Conservation (phyloP, 2,329 filamentous ascomycete genomes). For the Ceratocystis ficicola region DNA sequence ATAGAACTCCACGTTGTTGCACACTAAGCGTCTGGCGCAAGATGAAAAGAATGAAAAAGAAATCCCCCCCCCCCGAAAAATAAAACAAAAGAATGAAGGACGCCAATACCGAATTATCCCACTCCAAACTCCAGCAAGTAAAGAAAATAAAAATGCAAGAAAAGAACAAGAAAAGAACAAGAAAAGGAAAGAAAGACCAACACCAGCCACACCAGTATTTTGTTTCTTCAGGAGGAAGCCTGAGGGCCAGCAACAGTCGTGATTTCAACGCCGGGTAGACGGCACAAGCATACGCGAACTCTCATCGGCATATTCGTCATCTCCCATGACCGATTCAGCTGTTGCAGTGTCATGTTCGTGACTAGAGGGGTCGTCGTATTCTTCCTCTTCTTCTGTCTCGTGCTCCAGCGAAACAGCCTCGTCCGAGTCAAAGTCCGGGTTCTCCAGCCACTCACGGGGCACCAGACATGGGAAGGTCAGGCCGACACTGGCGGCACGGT, state of each 20-base stretch:
- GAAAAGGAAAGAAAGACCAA: not conserved
- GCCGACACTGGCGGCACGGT: constrained; percentile 72
- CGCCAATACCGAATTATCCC: constrained; percentile 1
- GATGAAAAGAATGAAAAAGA: too few relatives aligned
- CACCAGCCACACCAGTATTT: not conserved
- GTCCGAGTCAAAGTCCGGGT: constrained; percentile 61
- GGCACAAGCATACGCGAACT: constrained; percentile 26
- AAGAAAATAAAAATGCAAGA: not conserved
- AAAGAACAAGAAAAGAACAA: constrained; percentile 11
- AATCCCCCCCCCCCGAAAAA: not conserved
- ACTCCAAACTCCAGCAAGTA: constrained; percentile 5
- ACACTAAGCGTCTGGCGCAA: too few relatives aligned
- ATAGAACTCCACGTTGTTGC: too few relatives aligned
- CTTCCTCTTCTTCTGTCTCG: constrained; percentile 57
- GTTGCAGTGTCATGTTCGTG: constrained; percentile 38
- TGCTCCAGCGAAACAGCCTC: constrained; percentile 60
- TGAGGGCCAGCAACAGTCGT: not conserved
- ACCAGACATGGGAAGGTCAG: constrained; percentile 72
- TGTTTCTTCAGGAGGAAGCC: not conserved
- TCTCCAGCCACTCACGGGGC: constrained; percentile 67
- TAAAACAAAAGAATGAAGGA: constrained; percentile 5
- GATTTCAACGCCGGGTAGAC: constrained; percentile 5
- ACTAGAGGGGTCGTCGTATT: constrained; percentile 47
- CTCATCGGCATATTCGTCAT: constrained; percentile 41
- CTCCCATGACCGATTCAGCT: constrained; percentile 38